Evolutionary conservation across 352 stramenopile genomes (phyloP), one percentile per base, ranked within the genome.

Genomic region (Pythium rishiriense): DNA sequence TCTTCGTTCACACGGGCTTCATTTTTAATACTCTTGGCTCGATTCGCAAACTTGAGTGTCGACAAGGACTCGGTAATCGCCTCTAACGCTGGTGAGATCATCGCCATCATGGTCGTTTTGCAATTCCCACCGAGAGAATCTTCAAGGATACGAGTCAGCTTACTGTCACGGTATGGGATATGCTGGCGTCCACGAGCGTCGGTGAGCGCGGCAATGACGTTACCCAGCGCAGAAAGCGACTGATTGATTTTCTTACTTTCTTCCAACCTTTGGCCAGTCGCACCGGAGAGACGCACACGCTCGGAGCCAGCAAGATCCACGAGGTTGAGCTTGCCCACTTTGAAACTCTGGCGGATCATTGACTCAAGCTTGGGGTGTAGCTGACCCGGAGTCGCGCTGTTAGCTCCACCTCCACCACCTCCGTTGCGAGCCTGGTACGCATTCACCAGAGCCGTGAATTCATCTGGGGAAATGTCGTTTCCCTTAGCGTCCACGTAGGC

Each of bases 81-180:
- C 25, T 95, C 85, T 0, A 92, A 68, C 1, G 82, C 90, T n/a
- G 94, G 94, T 5, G 84, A 97, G 63, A 98, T 93, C 90, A 98
- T 98, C 4, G 91, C 93, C 85, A 98, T 98, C 94, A 98, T 98
- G 21, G 90, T 97, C 12, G 94, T 98, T 70, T 97, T 98, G 78
- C 94, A 98, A 63, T 98, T 98, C 7, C 91, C 90, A 24, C 90
- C 89, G 0, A 97, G 66, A 15, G 82, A 91, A 60, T 96, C 85
- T 57, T 96, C 83, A 7, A 98, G 63, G 45, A 98, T 97, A 7
- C 92, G 78, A 15, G 92, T 98, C n/a, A 98, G 87, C 65, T 98
- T 98, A 25, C 78, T 94, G 62, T 98, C 93, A 22, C 93, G 87
- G 56, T 98, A 98, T 15, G 91, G 93, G 53, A 98, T 97, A 56